Evolutionary conservation across 2,329 filamentous ascomycete genomes (phyloP), one percentile per base, ranked within the genome.

Genomic region (Ophiocordyceps camponoti-saundersi): DNA sequence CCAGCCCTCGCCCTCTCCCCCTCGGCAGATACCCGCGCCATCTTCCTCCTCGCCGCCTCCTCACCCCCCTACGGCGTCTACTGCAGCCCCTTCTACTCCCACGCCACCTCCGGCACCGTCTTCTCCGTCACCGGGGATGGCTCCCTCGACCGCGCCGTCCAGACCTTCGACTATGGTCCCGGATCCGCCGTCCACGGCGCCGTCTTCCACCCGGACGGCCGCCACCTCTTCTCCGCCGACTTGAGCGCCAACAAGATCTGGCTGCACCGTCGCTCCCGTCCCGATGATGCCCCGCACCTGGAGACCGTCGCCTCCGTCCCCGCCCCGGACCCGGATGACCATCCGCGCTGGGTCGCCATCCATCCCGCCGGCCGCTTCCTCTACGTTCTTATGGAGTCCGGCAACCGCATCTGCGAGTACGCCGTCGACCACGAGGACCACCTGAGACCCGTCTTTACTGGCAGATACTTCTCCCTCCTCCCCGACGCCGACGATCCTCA

Each of bases 371-470:
- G 85, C 20, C 75, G 79, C 48, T 88, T 87, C 62, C 72, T 94
- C 48, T 94, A 93, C 65, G 85, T 77, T 8, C 71, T 94, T 54
- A 93, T 92, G 84, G 87, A 94, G 65, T 82, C 80, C n/a, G 85
- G 86, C 47, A 94, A 94, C 67, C 72, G 82, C 46, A 66, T 94
- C 48, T 86, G 79, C 61, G 82, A 88, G 56, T 94, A 92, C 63
- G 73, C 84, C 53, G 79, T 94, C 63, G 82, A 92, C 61, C 75
- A 79, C 48, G 61, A 69, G 42, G 85, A 82, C 4, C 82, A 79
- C 61, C 66, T 85, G 32, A 6, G 32, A 59, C 87, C 87, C 13
- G 74, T 86, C 18, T 92, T 85, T 65, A 93, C 86, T 6, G 75
- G 83, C 59, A 77, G 81, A 53, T 71, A 75, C 46, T 93, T 79